phyloP scores from a whole-genome alignment of 2,329 filamentous ascomycete species.

The Ophiocordyceps polyrhachis-furcata region DNA sequence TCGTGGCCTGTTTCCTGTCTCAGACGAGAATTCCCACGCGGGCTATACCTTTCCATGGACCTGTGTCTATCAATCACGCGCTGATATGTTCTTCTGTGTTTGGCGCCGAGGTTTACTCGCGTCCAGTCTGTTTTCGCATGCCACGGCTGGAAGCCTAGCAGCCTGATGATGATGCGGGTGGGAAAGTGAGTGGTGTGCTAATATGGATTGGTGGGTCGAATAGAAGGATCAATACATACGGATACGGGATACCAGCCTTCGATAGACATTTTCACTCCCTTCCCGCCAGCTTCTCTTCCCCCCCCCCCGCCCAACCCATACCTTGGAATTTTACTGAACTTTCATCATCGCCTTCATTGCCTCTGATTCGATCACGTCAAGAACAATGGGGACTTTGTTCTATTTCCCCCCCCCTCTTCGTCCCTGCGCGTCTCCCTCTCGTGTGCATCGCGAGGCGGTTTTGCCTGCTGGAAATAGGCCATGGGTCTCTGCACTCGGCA shows the following conservation, averaged over 20 bases:
- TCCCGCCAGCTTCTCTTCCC: not conserved
- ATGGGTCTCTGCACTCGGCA: no score
- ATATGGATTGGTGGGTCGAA: no score
- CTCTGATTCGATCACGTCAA: not conserved
- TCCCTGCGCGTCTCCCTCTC: not conserved
- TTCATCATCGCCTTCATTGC: not conserved
- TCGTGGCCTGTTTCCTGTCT: not conserved
- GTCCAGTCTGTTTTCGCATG: not conserved
- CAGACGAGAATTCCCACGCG: not conserved
- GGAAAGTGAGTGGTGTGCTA: not conserved
- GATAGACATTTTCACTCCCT: not conserved
- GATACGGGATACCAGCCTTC: no score
- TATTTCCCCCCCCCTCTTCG: not conserved
- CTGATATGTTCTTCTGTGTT: not conserved
- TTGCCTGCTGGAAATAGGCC: no score
- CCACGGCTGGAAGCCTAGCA: not conserved
- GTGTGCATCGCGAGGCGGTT: no score
- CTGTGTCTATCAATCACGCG: not conserved
- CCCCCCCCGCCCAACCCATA: no score
- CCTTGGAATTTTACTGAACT: not conserved
- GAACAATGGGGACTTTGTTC: not conserved
- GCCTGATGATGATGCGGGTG: not conserved
- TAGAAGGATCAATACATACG: no score
- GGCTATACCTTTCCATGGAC: not conserved
- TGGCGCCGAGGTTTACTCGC: not conserved